Percentiles rank a stretch among this genome's conserved stretches.
Conservation (phyloP, 2,329 filamentous ascomycete species). For the Aspergillus proliferans region DNA sequence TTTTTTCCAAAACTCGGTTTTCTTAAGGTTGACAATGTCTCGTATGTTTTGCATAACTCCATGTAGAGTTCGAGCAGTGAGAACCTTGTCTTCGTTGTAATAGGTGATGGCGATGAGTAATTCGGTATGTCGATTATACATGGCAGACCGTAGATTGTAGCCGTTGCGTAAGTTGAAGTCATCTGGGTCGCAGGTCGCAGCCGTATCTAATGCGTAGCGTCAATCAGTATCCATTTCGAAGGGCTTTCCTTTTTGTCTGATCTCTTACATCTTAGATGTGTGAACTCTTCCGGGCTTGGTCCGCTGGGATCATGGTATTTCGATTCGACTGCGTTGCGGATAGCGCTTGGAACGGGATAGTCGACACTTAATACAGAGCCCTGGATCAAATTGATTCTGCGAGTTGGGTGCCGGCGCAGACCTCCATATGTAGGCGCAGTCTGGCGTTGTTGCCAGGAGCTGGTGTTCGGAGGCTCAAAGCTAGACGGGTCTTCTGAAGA, state of each 20-base stretch:
- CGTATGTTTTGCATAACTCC: constrained; percentile 99
- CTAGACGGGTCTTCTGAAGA: not conserved
- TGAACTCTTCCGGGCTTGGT: constrained; percentile 90
- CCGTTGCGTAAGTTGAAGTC: constrained; percentile 99
- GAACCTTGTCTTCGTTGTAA: constrained; percentile 97
- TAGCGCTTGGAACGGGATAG: constrained; percentile 93
- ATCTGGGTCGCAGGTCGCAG: constrained; percentile 94
- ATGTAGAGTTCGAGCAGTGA: constrained; percentile 86
- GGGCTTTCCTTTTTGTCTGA: not conserved
- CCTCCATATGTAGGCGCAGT: constrained; percentile 41
- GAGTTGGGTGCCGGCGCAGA: constrained; percentile 85
- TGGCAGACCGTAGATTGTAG: constrained; percentile 92
- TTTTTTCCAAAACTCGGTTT: constrained; percentile 99
- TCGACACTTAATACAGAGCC: constrained; percentile 94
- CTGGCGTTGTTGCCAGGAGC: not conserved
- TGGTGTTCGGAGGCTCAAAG: not conserved
- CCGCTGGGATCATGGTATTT: constrained; percentile 86
- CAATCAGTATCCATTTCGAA: constrained; percentile 3
- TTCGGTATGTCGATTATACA: constrained; percentile 99
- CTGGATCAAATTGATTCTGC: constrained; percentile 97
- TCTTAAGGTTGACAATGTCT: constrained; percentile 97
- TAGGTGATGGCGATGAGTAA: constrained; percentile 96
- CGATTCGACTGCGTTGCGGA: constrained; percentile 91
- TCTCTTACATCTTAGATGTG: constrained; percentile 76
- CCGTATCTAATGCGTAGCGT: constrained; percentile 58